These are phyloP conservation scores for Claviceps humidiphila DNA, from an alignment of 2,329 filamentous ascomycete species.

Conservation along the genomic window DNA sequence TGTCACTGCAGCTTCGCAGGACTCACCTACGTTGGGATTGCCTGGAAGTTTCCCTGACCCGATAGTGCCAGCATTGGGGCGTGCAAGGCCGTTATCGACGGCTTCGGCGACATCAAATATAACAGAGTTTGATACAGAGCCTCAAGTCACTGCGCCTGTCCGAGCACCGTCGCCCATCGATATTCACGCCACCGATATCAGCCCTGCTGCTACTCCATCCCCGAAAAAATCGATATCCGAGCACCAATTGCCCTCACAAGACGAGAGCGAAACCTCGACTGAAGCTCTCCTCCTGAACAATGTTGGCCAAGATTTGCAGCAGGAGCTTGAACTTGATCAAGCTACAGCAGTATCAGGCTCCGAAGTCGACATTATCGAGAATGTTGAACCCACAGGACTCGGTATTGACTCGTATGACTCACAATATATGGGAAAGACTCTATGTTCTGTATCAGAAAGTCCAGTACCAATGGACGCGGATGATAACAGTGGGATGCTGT, in stretches of 20 bases:
- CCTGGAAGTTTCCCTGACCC: constrained; percentile 46
- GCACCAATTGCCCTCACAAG: constrained; percentile 39
- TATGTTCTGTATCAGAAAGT: constrained; percentile 28
- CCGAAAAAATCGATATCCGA: constrained; percentile 22
- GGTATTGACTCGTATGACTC: constrained; percentile 9
- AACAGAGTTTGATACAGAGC: constrained; percentile 62
- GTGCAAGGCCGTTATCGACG: constrained; percentile 43
- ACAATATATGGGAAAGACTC: constrained; percentile 34
- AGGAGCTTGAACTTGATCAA: background rate
- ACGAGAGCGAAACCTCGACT: constrained; percentile 19
- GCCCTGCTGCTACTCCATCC: constrained; percentile 19
- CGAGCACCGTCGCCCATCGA: constrained; percentile 17
- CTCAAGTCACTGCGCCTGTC: constrained; percentile 44
- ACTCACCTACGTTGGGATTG: constrained; percentile 55
- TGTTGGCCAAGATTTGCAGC: background rate
- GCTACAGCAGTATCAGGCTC: background rate
- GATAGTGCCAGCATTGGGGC: constrained; percentile 24
- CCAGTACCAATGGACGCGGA: constrained; percentile 3
- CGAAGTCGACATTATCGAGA: background rate
- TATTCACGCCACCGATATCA: constrained; percentile 14
- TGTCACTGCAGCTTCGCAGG: constrained; percentile 16
- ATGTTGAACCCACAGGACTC: background rate
- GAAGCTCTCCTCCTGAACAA: background rate
- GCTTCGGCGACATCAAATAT: constrained; percentile 45
- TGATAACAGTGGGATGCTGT: constrained; percentile 15